Evolutionary conservation across 495 filamentous ascomycete species (phyloP).

Genomic region (Tuber aestivum): DNA sequence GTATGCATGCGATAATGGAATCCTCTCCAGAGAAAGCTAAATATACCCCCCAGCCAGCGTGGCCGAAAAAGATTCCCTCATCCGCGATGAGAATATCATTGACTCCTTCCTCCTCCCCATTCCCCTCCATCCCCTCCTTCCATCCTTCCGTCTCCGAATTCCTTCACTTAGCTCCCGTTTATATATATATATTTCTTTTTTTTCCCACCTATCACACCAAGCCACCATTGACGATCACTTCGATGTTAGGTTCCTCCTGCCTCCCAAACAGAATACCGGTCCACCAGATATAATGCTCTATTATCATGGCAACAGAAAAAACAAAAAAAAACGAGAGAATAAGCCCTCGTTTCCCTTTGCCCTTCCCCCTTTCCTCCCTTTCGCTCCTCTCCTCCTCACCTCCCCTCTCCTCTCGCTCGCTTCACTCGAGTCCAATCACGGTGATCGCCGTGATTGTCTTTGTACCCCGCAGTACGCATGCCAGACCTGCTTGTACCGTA

Average conservation of each 20-base stretch:
- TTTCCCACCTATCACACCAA: neutral
- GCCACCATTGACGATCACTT: neutral
- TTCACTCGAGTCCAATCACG: neutral
- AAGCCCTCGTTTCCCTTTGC: neutral
- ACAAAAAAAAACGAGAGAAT: neutral
- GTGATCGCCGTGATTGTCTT: neutral
- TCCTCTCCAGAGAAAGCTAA: neutral
- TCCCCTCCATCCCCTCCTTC: neutral
- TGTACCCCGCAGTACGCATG: constrained; percentile 6
- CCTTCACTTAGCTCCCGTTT: constrained; percentile 4
- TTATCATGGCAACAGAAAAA: neutral
- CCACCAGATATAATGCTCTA: neutral
- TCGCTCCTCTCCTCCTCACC: neutral
- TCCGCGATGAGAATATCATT: neutral
- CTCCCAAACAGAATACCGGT: neutral
- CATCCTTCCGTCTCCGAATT: neutral
- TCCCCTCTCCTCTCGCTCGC: neutral
- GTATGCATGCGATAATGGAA: neutral
- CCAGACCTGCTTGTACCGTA: neutral
- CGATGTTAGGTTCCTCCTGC: neutral
- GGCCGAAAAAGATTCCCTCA: neutral
- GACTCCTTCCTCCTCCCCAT: neutral
- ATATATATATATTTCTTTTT: constrained; percentile 1
- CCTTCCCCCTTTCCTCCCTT: neutral
- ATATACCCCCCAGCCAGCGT: constrained; percentile 3